Base-by-base conservation (phyloP, 805 yeast genomes). In the Brettanomyces anomalus region DNA sequence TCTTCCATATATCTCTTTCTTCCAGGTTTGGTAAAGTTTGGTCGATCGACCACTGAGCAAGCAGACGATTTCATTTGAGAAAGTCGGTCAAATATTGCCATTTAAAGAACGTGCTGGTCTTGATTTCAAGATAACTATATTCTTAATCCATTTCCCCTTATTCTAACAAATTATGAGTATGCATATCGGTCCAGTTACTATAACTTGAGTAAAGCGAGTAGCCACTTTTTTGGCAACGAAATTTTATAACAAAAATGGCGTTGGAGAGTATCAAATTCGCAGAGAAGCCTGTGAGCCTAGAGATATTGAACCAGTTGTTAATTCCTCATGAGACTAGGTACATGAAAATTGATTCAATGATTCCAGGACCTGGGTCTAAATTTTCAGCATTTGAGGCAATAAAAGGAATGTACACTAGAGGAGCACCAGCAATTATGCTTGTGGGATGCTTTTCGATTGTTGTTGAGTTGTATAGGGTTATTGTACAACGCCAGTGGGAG, bases 401-500 rank as follows among this genome's bases (percentile, higher is more conserved):
- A 60, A 81, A 79, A 56, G 71, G 71, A 45, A 90, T 90, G 98
- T 88, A 85, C 54, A 97, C 94, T 4, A 73, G 98, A 59, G 98
- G 98, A 33, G 98, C 98, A 0, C 98, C 98, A 0, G 97, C 97
- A 1, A 90, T 90, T 57, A 97, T 97, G 48, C 85, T 90, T 45
- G 97, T 90, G 3, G 97, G 96, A 4, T 79, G 88, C 1, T 72
- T 89, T 46, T 76, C 96, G 2, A 74, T 90, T 3, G 81, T 85
- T 2, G 78, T 84, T n/a, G 96, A 90, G 50, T 62, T 77, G 3
- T 64, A 62, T 43, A 53, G 53, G 56, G 54, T 55, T 44, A 39
- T 66, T 40, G 57, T 47, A 31, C 50, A 46, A 26, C 60, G 58
- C 2, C 47, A 54, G 3, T 24, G 36, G 15, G 37, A 33, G 7